Evolutionary conservation across 2,329 filamentous ascomycete species (phyloP).

Genomic region (Fusarium pseudograminearum): DNA sequence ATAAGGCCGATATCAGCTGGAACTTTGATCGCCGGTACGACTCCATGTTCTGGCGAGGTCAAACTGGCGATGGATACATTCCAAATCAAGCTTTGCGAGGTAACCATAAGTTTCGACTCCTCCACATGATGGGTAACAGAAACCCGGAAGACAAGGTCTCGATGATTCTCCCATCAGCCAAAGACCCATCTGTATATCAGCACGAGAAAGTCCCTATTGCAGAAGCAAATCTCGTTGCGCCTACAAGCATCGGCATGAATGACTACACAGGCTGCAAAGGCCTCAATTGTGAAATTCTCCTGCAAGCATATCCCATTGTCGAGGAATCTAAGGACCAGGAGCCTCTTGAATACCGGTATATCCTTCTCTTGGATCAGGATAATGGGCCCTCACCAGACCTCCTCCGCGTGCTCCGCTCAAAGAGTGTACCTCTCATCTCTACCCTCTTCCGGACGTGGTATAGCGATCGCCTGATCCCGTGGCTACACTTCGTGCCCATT

Average conservation of each 20-base stretch:
- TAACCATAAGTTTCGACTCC: constrained; percentile 76
- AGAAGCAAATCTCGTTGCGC: constrained; percentile 65
- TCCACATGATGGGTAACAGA: constrained; percentile 75
- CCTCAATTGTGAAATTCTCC: constrained; percentile 50
- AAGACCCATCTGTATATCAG: constrained; percentile 56
- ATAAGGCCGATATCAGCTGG: constrained; percentile 58
- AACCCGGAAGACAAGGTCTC: constrained; percentile 62
- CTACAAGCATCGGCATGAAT: constrained; percentile 70
- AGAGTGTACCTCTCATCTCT: constrained; percentile 76
- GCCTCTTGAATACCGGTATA: constrained; percentile 75
- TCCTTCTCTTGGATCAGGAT: constrained; percentile 79
- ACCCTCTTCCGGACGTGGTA: constrained; percentile 85
- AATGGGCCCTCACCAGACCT: constrained; percentile 72
- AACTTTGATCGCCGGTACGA: constrained; percentile 72
- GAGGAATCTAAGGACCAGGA: constrained; percentile 57
- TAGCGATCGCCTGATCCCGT: constrained; percentile 77
- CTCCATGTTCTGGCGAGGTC: constrained; percentile 80
- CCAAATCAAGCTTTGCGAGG: constrained; percentile 70
- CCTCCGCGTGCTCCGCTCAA: constrained; percentile 73
- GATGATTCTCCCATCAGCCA: constrained; percentile 65
- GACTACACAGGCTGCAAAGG: constrained; percentile 68
- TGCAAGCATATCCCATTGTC: constrained; percentile 50
- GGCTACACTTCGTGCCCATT: constrained; percentile 84
- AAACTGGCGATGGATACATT: constrained; percentile 67
- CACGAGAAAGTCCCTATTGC: constrained; percentile 67